Percentiles rank a stretch among this genome's conserved stretches.
phyloP scores from a whole-genome alignment of 1,139 yeast species.

The Ogataea hybrid region DNA sequence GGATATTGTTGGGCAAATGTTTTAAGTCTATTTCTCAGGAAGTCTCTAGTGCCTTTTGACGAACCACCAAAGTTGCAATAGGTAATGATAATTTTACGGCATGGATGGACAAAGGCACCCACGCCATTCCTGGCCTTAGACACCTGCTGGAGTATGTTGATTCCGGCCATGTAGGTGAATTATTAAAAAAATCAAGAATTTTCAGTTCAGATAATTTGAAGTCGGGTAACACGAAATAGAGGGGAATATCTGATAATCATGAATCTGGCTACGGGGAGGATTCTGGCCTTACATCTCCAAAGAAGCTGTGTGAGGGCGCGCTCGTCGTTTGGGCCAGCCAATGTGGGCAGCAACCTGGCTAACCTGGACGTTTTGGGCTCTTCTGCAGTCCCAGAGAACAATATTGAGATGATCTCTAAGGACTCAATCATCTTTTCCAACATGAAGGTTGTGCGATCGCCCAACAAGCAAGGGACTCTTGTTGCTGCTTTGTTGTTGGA shows the following conservation, averaged over 20 bases:
- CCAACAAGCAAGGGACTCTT: slow-evolving; percentile 43
- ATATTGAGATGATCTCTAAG: slow-evolving; percentile 44
- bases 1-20: slow-evolving; percentile 59
- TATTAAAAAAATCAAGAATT: not conserved
- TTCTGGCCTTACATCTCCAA: not conserved
- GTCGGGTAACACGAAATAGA: slow-evolving; percentile 1
- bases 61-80: slow-evolving; percentile 97
- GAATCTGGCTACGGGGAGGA: not conserved
- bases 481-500: slow-evolving; percentile 60
- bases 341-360: slow-evolving; percentile 34
- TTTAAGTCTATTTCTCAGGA: slow-evolving; percentile 56
- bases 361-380: slow-evolving; percentile 38
- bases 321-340: slow-evolving; percentile 18
- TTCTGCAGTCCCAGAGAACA: slow-evolving; percentile 37
- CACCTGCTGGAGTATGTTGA: slow-evolving; percentile 48
- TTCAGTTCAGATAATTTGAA: slow-evolving; percentile 1
- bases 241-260: slow-evolving; percentile 1
- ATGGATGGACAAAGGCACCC: slow-evolving; percentile 74
- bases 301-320: not conserved
- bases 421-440: slow-evolving; percentile 47
- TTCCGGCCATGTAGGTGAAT: slow-evolving; percentile 31
- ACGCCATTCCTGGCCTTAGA: slow-evolving; percentile 75
- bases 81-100: slow-evolving; percentile 68
- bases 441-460: slow-evolving; percentile 45
- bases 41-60: slow-evolving; percentile 76